Base-by-base conservation (phyloP, 768 basidiomycete genomes). In the Candolleomyces efflorescens region DNA sequence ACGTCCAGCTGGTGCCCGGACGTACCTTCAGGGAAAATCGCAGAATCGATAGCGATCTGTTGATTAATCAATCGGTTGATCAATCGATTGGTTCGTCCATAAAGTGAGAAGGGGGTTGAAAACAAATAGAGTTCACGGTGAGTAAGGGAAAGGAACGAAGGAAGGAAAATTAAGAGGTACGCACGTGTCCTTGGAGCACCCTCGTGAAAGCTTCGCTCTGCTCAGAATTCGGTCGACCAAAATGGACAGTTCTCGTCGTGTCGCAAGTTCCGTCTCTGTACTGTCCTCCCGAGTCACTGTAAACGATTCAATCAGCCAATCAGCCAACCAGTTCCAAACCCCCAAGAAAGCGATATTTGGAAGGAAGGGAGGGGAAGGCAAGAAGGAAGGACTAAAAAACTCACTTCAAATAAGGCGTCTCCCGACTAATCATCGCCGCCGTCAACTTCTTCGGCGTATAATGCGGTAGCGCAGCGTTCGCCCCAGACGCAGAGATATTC, bases 401-500 rank as follows among this genome's bases (percentile, higher is more conserved):
- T 71, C 66, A 93, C 92, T 92, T 95, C 58, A 99, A 81, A 70
- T 96, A 99, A 4, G 94, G 92, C 1, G 84, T 81, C 12, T 88
- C 81, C 37, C 83, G 78, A 62, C 89, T 86, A 63, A 99, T 90
- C 72, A 89, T 78, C 45, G 74, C 71, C n/a, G 89, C 89, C 17
- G 77, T 78, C 18, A 75, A 71, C 67, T 88, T 85, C 59, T 82
- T 81, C 0, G 97, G 94, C 0, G 82, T 79, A 70, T 99, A 98
- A 73, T 99, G 97, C 3, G 97, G 94, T 22, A 98, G 73, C 17
- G 96, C 97, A 55, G 92, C 95, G 68, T 99, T 96, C 2, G 90
- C 79, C 2, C 95, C 96, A 39, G 83, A 86, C 2, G 91, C 96
- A 22, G 89, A 91, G 60, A 98, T 96, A 55, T 86, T 91, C 71